Base-by-base conservation (phyloP, 1,284 basidiomycete species). In the Fomes fomentarius region DNA sequence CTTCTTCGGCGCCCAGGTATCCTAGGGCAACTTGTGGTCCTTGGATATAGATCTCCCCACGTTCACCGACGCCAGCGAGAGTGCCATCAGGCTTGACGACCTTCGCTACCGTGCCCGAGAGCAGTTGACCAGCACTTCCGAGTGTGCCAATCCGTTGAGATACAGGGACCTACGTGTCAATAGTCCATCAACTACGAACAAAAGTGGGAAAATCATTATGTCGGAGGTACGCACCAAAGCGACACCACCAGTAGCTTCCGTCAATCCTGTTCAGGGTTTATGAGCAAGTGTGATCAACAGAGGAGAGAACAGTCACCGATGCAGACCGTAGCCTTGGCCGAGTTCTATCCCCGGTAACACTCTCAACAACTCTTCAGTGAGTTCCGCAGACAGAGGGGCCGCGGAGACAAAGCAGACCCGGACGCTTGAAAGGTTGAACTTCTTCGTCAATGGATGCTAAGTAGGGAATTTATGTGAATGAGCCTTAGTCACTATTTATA, bases 381-480 rank as follows among this genome's bases (percentile, higher is more conserved):
- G 73, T 62, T 89, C 89, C n/a, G 78, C 73, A 1, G 88, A 84
- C 2, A 93, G 70, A 1, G 91, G 91, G 0, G 91, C 91, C 0
- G 89, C 91, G 10, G 87, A 87, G 25, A 75, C 75, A 71, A 91
- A 78, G 53, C 83, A 75, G 63, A 79, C 74, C 50, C 82, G 75
- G 40, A 94, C 69, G 47, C 76, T 71, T 19, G 74, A 77, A 25
- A 94, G 73, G 61, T 92, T 80, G 63, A 85, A 87, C 31, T 87
- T 76, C 62, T 85, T 82, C 12, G 81, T 77, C 9, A 77, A 77
- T n/a, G 89, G 84, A 67, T 87, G 82, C 85, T 92, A 55, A 11
- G 25, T 4, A 21, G 9, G 14, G 4, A 41, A n/a, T n/a, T 15
- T 14, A 39, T n/a, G n/a, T n/a, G 17, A 31, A 28, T 22, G 33